Conservation (phyloP, 2,329 filamentous ascomycete species). For the Cercospora citrullina region DNA sequence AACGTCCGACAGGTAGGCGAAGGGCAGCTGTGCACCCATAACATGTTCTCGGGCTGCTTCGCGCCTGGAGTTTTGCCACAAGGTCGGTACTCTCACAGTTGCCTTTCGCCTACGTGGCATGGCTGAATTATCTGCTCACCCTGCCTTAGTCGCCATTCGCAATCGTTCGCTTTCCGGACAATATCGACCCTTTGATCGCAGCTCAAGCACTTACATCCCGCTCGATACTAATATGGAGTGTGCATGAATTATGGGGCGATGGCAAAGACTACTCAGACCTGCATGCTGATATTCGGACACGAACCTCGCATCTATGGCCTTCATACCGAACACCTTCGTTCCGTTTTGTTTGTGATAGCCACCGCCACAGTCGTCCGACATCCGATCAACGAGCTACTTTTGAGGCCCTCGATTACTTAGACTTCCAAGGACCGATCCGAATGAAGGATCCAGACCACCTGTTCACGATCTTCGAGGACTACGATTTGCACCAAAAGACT, state of each 20-base stretch:
- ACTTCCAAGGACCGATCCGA: constrained; percentile 73
- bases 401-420: constrained; percentile 76
- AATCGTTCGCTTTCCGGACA: constrained; percentile 61
- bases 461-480: constrained; percentile 83
- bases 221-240: constrained; percentile 76
- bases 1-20: constrained; percentile 7
- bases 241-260: constrained; percentile 86
- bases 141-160: constrained; percentile 76
- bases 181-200: constrained; percentile 39
- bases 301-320: constrained; percentile 65
- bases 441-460: constrained; percentile 72
- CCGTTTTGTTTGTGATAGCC: constrained; percentile 82
- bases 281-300: constrained; percentile 62
- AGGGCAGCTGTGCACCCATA: constrained; percentile 12
- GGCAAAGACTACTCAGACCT: constrained; percentile 67
- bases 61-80: not conserved
- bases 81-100: constrained; percentile 3
- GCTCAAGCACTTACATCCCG: constrained; percentile 69
- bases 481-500: constrained; percentile 56
- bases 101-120: constrained; percentile 13
- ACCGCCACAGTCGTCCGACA: constrained; percentile 67
- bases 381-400: constrained; percentile 71
- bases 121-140: not conserved
- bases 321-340: constrained; percentile 68
- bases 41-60: not conserved